phyloP scores from a whole-genome alignment of 805 yeast genomes.

The Wickerhamiella siamensis region DNA sequence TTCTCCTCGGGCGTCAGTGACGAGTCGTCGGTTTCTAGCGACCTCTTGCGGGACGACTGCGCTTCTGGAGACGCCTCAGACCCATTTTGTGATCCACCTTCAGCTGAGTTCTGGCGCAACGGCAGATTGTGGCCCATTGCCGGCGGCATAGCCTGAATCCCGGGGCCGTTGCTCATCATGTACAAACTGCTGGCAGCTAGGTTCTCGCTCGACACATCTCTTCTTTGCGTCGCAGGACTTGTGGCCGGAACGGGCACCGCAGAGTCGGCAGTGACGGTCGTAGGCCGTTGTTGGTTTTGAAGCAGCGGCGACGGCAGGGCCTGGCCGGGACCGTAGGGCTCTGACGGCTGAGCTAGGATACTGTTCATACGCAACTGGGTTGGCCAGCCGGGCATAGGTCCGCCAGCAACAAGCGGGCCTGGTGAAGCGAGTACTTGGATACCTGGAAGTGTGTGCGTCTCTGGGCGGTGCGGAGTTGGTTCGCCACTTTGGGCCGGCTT shows the following conservation, averaged over 20 bases:
- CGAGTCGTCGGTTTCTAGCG: not conserved
- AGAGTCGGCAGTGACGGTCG: not conserved
- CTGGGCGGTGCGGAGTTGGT: not conserved
- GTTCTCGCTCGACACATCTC: conserved; percentile 22
- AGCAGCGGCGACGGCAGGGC: not conserved
- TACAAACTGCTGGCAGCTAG: conserved; percentile 24
- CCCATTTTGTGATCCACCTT: not conserved
- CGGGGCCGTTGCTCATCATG: conserved; percentile 16
- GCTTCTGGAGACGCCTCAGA: not conserved
- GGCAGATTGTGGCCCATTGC: not conserved
- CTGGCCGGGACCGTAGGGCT: not conserved
- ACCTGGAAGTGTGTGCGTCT: not conserved
- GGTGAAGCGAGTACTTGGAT: not conserved
- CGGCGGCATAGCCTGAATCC: not conserved
- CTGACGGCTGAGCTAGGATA: not conserved
- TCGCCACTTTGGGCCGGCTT: not conserved
- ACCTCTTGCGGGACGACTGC: not conserved
- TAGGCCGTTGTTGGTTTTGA: no score
- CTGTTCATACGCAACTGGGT: not conserved
- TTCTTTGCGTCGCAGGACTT: not conserved
- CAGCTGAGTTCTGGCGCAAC: not conserved
- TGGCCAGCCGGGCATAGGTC: not conserved
- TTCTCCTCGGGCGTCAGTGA: conserved; percentile 49
- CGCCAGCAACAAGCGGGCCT: not conserved
- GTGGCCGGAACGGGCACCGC: not conserved